A percentile compares a stretch with the other conserved stretches of the same genome.
phyloP scores from a whole-genome alignment of 2,329 filamentous ascomycete species.

The Exophiala alcalophila region DNA sequence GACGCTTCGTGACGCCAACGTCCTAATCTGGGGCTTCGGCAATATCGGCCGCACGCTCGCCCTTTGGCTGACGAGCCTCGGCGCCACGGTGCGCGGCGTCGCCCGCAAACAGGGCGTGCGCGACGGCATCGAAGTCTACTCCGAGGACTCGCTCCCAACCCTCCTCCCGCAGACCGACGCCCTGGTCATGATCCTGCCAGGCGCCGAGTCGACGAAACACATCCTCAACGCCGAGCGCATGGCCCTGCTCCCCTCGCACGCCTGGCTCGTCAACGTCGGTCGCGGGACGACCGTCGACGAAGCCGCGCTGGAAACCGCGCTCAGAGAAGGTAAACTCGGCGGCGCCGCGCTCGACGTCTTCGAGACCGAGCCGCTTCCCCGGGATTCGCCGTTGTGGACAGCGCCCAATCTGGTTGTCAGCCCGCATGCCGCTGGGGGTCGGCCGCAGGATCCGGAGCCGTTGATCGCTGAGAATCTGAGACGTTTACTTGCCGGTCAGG shows the following conservation, averaged over 20 bases:
- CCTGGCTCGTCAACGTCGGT: conserved; percentile 29
- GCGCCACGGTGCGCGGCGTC: conserved; percentile 58
- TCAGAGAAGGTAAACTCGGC: conserved; percentile 57
- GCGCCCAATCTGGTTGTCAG: conserved; percentile 21
- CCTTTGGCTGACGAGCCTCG: conserved; percentile 54
- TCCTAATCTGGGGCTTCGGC: conserved; percentile 64
- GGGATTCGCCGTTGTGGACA: conserved; percentile 62
- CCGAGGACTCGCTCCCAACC: conserved; percentile 53
- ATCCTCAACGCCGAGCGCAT: conserved; percentile 56
- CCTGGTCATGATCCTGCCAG: conserved; percentile 66
- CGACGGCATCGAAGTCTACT: conserved; percentile 56
- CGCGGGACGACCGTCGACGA: conserved; percentile 67
- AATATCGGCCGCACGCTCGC: conserved; percentile 63
- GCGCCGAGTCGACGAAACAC: conserved; percentile 55
- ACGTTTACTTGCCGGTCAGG: conserved; percentile 57
- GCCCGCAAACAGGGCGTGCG: conserved; percentile 58
- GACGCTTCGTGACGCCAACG: conserved; percentile 56
- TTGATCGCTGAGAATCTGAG: conserved; percentile 62
- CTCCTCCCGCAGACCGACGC: conserved; percentile 59
- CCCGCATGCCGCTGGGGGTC: conserved; percentile 33
- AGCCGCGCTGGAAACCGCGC: conserved; percentile 54
- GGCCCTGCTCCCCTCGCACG: conserved; percentile 53
- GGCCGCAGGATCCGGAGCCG: conserved; percentile 59
- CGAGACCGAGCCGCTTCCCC: conserved; percentile 63
- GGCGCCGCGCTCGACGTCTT: conserved; percentile 71